Conservation (phyloP, 495 filamentous ascomycete species). For the Oleoguttula mirabilis region DNA sequence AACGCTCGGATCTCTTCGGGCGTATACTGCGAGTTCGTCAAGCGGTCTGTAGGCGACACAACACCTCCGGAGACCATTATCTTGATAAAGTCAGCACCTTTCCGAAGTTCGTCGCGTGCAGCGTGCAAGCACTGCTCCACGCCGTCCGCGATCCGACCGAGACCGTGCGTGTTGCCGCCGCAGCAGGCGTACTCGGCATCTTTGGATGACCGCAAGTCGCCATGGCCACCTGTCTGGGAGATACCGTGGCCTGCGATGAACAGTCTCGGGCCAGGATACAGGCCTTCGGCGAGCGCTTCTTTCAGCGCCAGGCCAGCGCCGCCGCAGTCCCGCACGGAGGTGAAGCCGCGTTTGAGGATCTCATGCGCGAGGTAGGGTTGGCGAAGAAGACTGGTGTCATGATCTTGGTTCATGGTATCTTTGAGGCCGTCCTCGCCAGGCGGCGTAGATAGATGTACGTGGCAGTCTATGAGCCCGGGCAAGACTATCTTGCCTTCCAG, state of each 20-base stretch:
- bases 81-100: slow-evolving; percentile 45
- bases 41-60: slow-evolving; percentile 37
- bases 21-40: slow-evolving; percentile 42
- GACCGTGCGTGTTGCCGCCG: slow-evolving; percentile 29
- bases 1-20: slow-evolving; percentile 41
- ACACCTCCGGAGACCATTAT: slow-evolving; percentile 47
- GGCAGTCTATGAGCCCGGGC: slow-evolving; percentile 48
- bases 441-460: slow-evolving; percentile 41
- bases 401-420: slow-evolving; percentile 14
- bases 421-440: slow-evolving; percentile 30
- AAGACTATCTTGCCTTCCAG: slow-evolving; percentile 36
- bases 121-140: slow-evolving; percentile 39
- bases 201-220: slow-evolving; percentile 33
- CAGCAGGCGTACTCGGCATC: slow-evolving; percentile 35
- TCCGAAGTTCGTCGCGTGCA: slow-evolving; percentile 40
- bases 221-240: slow-evolving; percentile 46
- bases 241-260: slow-evolving; percentile 32
- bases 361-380: slow-evolving; percentile 37
- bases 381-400: slow-evolving; percentile 22
- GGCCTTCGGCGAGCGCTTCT: slow-evolving; percentile 39
- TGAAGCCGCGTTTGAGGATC: slow-evolving; percentile 44
- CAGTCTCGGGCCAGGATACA: slow-evolving; percentile 36
- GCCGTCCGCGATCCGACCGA: slow-evolving; percentile 39
- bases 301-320: slow-evolving; percentile 40
- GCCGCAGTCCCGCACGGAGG: slow-evolving; percentile 40